These are phyloP conservation scores for Fraxinus floribunda DNA, from an alignment of 305 asterid genomes.

Conservation along the genomic window DNA sequence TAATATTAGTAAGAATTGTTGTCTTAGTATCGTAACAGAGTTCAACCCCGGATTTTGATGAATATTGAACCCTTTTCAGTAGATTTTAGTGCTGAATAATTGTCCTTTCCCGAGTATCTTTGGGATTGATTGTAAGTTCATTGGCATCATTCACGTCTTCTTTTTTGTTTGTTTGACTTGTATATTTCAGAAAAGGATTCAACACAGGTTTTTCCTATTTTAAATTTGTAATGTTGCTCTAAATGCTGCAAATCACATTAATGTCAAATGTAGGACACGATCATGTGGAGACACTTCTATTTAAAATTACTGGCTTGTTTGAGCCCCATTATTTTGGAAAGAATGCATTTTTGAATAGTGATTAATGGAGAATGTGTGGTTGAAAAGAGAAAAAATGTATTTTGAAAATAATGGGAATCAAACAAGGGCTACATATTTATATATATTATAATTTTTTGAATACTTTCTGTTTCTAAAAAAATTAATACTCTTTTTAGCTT, in stretches of 20 bases:
- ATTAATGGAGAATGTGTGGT: background rate
- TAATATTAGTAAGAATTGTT: background rate
- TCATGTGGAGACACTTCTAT: background rate
- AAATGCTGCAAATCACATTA: background rate
- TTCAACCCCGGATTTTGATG: background rate
- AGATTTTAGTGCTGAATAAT: background rate
- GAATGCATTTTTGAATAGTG: background rate
- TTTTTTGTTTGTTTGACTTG: background rate
- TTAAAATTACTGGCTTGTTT: background rate
- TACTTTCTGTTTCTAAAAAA: background rate
- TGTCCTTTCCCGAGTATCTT: background rate
- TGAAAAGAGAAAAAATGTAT: background rate
- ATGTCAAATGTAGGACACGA: background rate
- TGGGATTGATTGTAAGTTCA: background rate
- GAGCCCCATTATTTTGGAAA: background rate
- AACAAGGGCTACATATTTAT: background rate
- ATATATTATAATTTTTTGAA: background rate
- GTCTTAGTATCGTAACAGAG: background rate
- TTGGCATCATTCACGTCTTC: background rate
- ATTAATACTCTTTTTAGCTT: background rate
- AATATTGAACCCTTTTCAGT: background rate
- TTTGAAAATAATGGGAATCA: background rate
- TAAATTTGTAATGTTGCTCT: background rate
- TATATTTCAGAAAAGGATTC: background rate
- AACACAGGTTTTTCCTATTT: background rate